Conservation (phyloP, 257 asterid genomes). For the Apocynum venetum region DNA sequence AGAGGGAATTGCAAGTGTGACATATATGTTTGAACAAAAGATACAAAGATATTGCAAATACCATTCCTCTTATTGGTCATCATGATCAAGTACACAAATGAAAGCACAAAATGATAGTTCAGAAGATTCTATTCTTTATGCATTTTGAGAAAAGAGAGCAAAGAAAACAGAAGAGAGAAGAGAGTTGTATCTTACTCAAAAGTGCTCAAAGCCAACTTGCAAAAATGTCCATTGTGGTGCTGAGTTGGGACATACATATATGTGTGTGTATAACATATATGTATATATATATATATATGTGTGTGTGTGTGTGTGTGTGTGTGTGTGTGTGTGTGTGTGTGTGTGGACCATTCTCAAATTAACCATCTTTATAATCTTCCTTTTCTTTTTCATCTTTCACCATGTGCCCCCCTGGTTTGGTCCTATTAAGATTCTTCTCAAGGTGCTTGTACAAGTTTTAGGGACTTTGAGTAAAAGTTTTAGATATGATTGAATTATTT, state of each 20-base stretch:
- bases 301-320: too few species aligned
- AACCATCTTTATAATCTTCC: too few species aligned
- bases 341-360: too few species aligned
- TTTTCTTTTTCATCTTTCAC: not conserved
- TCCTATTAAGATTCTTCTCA: too few species aligned
- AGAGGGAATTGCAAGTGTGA: not conserved
- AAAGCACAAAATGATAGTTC: slow-evolving; percentile 5
- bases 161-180: not conserved
- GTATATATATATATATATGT: too few species aligned
- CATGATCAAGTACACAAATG: not conserved
- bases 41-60: not conserved
- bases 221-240: slow-evolving; percentile 18
- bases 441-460: too few species aligned
- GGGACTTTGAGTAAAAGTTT: too few species aligned
- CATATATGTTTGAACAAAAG: not conserved
- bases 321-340: too few species aligned
- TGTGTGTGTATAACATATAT: slow-evolving; percentile 15
- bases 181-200: not conserved
- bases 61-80: not conserved
- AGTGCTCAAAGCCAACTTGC: slow-evolving; percentile 26
- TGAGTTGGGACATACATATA: not conserved
- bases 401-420: not conserved
- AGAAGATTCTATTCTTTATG: slow-evolving; percentile 23
- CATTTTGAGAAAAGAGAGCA: not conserved
- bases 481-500: too few species aligned